Base-by-base conservation (phyloP, 208 protist genomes). In the Trypanosoma boissoni region DNA sequence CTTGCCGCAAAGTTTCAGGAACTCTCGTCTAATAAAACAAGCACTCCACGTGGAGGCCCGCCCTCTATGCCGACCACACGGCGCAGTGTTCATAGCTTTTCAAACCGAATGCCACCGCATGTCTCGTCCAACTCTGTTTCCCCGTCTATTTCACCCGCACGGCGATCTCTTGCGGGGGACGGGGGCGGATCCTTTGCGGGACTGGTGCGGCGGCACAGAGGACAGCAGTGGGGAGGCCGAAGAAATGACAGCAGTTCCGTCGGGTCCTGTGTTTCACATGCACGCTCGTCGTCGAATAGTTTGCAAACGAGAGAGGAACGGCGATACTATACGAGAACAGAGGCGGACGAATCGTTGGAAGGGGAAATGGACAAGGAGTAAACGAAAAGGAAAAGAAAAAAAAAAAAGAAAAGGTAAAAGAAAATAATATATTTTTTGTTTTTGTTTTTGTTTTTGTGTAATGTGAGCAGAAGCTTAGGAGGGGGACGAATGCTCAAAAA, bases 1-100 rank as follows among this genome's bases (percentile, higher is more conserved):
- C 72, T 94, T 44, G 75, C 78, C 2, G 71, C 59, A 10, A 74
- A 73, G 10, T 79, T 94, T 28, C 75, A 78, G 42, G 87, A 91
- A 60, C 63, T 89, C 4, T 58, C 80, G 2, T 49, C 64, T 21
- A 59, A 45, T 34, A 31, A 10, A 18, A 31, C 34, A 4, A 55
- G 24, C 36, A 61, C 32, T 24, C 36, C 27, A 24, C 2, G 23
- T 18, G 45, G 59, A 5, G 28, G 34, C 4, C 42, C 26, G 12
- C 5, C n/a, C n/a, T n/a, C n/a, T n/a, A n/a, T n/a, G n/a, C n/a
- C 1, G 4, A 28, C n/a, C 49, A 24, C 18, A n/a, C 14, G 6
- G 18, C 27, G 7, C 16, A 27, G 27, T 44, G n/a, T n/a, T 24
- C 43, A 26, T 39, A 6, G 45, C 31, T 31, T 56, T n/a, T 55